These are phyloP conservation scores for Cynanchum wilfordii DNA, from an alignment of 257 asterid species.

Conservation along the genomic window DNA sequence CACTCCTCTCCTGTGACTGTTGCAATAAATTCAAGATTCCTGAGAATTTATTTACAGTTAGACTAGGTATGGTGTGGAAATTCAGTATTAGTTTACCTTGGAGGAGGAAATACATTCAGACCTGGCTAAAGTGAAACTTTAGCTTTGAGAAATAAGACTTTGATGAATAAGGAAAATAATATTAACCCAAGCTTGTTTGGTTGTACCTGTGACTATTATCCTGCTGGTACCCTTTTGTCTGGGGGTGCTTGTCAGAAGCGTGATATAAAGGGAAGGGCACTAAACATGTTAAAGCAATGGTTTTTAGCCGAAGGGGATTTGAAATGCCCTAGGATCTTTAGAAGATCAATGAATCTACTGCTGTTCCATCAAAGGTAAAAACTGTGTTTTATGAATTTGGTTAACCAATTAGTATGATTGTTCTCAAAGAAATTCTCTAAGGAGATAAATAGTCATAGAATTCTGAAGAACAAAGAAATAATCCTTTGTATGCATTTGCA, in stretches of 20 bases:
- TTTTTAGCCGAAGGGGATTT: not conserved
- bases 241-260: not conserved
- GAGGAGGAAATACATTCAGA: too few relatives aligned
- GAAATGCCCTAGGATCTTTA: not conserved
- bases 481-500: not conserved
- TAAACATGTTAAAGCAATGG: not conserved
- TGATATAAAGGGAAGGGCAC: not conserved
- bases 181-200: not conserved
- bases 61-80: not conserved
- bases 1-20: not conserved
- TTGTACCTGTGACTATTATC: not conserved
- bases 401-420: not conserved
- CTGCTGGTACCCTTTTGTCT: not conserved
- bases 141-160: not conserved
- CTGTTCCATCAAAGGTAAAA: not conserved
- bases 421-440: not conserved
- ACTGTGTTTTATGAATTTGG: not conserved
- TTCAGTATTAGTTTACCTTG: not conserved
- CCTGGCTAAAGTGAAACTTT: not conserved
- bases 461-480: too few relatives aligned
- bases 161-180: not conserved
- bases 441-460: not conserved
- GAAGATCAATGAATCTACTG: not conserved
- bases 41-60: not conserved
- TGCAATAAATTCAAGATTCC: not conserved